Evolutionary conservation across 2,329 filamentous ascomycete genomes (phyloP), one percentile per base, ranked within the genome.

Genomic region (Parafenestella ontariensis): DNA sequence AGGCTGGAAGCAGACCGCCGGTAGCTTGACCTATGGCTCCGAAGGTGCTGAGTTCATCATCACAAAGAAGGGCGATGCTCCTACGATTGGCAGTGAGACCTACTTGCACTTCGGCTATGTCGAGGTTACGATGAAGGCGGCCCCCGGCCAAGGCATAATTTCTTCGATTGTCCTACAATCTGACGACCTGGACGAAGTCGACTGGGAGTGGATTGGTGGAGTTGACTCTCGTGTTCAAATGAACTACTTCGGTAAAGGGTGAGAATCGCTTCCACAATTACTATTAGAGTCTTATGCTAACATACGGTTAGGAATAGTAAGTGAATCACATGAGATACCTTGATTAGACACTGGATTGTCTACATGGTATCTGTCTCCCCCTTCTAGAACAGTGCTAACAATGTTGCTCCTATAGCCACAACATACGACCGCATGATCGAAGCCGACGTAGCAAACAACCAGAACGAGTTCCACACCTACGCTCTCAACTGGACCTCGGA

Each of bases 121-220:
- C 51, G 91, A 95, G 76, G 83, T 94, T 53, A 82, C 85, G 63
- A 85, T 96, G 80, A 91, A 91, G 78, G 89, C 90, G 3, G 87
- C 92, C 0, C 78, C 81, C 1, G 92, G 92, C 17, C 79, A 78
- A 7, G 92, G 92, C 46, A 88, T 96, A 59, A 85, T 96, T 65
- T 92, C 88, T 68, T 85, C 90, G 58, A 88, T 96, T 69, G 93
- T 96, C 72, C 83, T 94, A 75, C 83, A 95, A 62, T 94, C 89
- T 46, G 89, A 95, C 64, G 88, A 92, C 65, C 82, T 94, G 13
- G 92, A 96, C 72, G 91, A 96, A 77, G 87, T 96, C 36, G 92
- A 96, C 71, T 94, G 91, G 79, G 91, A 95, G 71, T 90, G 91
- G 69, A 82, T 92, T 54, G 91, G 91, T 41, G 83, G 83, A 52